phyloP scores from a whole-genome alignment of 2,329 filamentous ascomycete genomes.

The Cordyceps fumosorosea region DNA sequence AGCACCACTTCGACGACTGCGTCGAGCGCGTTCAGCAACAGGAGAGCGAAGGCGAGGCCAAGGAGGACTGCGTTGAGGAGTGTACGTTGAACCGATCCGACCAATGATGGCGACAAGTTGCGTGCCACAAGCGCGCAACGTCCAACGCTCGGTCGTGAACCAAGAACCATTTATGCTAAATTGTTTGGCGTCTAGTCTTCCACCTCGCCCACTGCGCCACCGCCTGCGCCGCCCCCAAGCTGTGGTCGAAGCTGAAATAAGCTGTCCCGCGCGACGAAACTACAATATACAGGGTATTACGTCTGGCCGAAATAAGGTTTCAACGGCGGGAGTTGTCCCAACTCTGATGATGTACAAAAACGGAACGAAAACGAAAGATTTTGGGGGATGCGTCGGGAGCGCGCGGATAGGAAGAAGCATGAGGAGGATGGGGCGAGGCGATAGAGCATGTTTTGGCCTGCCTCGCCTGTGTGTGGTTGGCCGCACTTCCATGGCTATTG shows the following conservation, averaged over 20 bases:
- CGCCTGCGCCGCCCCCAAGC: constrained; percentile 89
- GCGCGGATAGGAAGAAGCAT: background rate
- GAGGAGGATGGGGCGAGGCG: background rate
- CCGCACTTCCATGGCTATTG: constrained; percentile 7
- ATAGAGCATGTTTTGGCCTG: background rate
- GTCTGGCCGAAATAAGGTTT: constrained; percentile 1
- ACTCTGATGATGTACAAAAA: constrained; percentile 9
- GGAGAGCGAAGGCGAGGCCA: constrained; percentile 63
- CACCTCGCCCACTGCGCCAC: constrained; percentile 95
- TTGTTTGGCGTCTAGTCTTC: constrained; percentile 64
- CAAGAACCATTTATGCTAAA: background rate
- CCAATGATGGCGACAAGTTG: background rate
- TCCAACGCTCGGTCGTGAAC: background rate
- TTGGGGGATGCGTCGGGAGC: background rate
- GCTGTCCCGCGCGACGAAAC: constrained; percentile 16
- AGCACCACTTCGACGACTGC: constrained; percentile 98
- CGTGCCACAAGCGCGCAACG: background rate
- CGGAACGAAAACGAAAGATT: background rate
- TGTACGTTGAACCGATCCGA: constrained; percentile 60
- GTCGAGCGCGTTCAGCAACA: constrained; percentile 72
- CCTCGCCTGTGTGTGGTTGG: background rate
- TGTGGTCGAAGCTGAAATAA: constrained; percentile 91
- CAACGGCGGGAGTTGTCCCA: background rate
- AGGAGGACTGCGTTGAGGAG: constrained; percentile 98
- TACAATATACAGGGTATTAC: background rate